Conservation (phyloP, 2,329 filamentous ascomycete species). For the Pseudogymnoascus sp. region DNA sequence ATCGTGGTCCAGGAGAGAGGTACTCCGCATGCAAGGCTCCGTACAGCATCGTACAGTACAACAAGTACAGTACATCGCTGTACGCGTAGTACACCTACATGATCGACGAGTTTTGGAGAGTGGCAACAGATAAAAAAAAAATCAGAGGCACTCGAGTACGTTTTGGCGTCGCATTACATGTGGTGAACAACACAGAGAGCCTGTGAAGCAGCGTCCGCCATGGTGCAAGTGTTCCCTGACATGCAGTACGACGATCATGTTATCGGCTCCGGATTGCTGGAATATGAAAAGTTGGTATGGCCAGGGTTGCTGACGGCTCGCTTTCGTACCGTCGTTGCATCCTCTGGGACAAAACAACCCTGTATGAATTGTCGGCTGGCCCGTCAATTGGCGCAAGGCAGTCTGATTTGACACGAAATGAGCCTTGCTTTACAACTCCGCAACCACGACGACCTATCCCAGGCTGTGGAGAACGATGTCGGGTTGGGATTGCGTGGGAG, state of each 20-base stretch:
- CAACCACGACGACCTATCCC: neutral
- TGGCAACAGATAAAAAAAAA: neutral
- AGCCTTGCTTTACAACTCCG: neutral
- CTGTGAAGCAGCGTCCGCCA: neutral
- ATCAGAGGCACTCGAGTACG: neutral
- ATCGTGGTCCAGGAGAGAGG: neutral
- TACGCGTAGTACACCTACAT: neutral
- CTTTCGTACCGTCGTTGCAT: neutral
- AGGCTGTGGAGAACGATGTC: neutral
- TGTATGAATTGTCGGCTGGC: neutral
- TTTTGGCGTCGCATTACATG: neutral
- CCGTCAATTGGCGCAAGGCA: neutral
- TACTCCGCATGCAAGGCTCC: neutral
- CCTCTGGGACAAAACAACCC: neutral
- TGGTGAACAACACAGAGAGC: neutral
- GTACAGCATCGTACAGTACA: neutral
- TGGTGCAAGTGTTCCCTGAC: neutral
- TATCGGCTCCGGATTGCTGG: slow-evolving; percentile 3
- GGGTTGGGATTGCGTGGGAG: neutral
- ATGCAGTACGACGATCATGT: slow-evolving; percentile 6
- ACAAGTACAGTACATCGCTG: neutral
- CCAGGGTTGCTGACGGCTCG: neutral
- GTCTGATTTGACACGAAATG: neutral
- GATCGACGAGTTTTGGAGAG: neutral
- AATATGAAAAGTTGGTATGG: neutral